These are phyloP conservation scores for Heritiera fomes DNA, from an alignment of 345 rosid genomes.

Conservation along the genomic window DNA sequence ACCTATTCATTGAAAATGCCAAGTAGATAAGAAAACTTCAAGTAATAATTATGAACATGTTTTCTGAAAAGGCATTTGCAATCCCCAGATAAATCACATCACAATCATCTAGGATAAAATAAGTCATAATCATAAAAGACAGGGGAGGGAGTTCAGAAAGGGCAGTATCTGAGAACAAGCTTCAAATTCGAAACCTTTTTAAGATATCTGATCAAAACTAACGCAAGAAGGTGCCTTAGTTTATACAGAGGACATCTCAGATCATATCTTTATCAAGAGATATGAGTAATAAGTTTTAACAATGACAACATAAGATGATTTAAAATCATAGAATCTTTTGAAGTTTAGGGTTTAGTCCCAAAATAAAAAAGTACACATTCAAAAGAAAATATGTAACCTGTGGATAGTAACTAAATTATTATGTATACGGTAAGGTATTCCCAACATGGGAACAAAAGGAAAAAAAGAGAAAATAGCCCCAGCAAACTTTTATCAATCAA, in stretches of 20 bases:
- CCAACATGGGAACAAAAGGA: background rate
- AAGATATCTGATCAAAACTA: conserved; percentile 1
- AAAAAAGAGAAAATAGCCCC: background rate
- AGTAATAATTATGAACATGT: background rate
- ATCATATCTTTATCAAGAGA: background rate
- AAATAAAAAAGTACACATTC: background rate
- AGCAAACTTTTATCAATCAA: background rate
- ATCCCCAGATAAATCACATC: background rate
- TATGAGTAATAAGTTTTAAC: background rate
- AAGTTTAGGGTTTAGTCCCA: background rate
- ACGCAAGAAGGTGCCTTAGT: background rate
- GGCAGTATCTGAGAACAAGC: background rate
- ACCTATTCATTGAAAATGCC: conserved; percentile 42
- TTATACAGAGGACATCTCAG: background rate
- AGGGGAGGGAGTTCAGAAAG: background rate
- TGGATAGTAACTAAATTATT: background rate
- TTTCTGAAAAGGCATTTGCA: background rate
- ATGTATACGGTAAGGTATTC: background rate
- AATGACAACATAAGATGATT: background rate
- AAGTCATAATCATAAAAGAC: background rate
- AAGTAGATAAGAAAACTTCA: conserved; percentile 7
- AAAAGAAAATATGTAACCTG: background rate
- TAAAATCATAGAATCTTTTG: background rate
- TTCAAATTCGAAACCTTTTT: background rate
- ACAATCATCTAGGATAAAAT: conserved; percentile 7